Evolutionary conservation across 306 rosid genomes (phyloP).

Genomic region (Quercus ilex): DNA sequence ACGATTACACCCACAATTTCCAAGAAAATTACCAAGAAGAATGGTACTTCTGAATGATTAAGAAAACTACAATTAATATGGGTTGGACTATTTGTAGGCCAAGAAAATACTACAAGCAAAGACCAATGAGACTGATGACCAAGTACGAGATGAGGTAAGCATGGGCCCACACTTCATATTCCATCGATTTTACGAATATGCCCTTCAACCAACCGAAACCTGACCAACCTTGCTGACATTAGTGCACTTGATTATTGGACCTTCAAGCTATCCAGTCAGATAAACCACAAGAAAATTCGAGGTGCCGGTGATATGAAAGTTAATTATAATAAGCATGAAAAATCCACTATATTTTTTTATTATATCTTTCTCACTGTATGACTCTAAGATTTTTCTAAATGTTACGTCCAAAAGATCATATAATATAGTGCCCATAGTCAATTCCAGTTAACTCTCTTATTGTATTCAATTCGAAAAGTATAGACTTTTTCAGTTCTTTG

Average conservation of each 20-base stretch:
- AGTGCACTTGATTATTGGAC: not conserved
- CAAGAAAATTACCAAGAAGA: no score
- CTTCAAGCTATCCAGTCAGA: not conserved
- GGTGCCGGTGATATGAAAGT: not conserved
- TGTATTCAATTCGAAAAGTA: no score
- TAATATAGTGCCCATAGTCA: no score
- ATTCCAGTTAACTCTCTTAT: no score
- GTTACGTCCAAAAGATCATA: not conserved
- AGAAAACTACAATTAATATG: no score
- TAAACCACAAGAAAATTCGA: not conserved
- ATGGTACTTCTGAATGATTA: no score
- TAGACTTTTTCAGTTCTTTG: no score
- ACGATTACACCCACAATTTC: not conserved
- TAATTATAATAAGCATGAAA: not conserved
- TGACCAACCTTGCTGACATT: not conserved
- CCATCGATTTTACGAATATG: constrained; percentile 12
- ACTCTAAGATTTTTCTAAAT: not conserved
- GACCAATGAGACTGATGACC: not conserved
- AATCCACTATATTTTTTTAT: not conserved
- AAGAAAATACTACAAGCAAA: no score
- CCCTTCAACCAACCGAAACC: not conserved
- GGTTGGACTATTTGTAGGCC: not conserved
- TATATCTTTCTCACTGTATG: not conserved
- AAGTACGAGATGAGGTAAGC: not conserved
- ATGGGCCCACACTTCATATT: constrained; percentile 18